phyloP scores from a whole-genome alignment of 768 basidiomycete species.

The Panus rudis region DNA sequence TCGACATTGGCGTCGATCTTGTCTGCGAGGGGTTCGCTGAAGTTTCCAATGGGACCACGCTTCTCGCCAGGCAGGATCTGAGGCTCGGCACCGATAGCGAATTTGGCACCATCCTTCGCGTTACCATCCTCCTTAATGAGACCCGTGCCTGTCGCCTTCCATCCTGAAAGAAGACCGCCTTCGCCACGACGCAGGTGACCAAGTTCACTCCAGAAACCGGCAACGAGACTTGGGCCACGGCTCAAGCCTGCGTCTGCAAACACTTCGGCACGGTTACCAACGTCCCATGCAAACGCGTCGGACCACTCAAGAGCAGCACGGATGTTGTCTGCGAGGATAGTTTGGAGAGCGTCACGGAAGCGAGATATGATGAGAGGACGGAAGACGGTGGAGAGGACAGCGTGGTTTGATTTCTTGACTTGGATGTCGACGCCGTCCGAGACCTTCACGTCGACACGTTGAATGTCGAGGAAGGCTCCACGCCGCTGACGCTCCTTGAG shows the following conservation, averaged over 20 bases:
- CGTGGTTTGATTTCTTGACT: conserved; percentile 58
- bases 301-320: conserved; percentile 41
- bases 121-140: conserved; percentile 46
- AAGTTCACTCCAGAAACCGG: conserved; percentile 64
- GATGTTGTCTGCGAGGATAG: conserved; percentile 49
- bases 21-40: conserved; percentile 34
- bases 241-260: conserved; percentile 59
- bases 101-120: conserved; percentile 22
- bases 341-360: conserved; percentile 55
- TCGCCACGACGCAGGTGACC: conserved; percentile 43
- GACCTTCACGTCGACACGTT: conserved; percentile 46
- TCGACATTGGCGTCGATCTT: conserved; percentile 29
- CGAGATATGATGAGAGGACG: conserved; percentile 52
- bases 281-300: conserved; percentile 55
- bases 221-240: conserved; percentile 40
- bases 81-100: conserved; percentile 69
- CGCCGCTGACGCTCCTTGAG: conserved; percentile 36
- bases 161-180: conserved; percentile 33
- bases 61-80: conserved; percentile 66
- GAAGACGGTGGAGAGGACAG: conserved; percentile 54
- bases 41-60: conserved; percentile 55
- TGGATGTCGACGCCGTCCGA: conserved; percentile 48
- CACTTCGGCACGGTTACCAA: conserved; percentile 49
- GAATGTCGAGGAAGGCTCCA: conserved; percentile 52
- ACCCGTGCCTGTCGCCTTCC: conserved; percentile 57